A percentile compares a stretch with the other conserved stretches of the same genome.
These are phyloP conservation scores for Gentiana straminea DNA, from an alignment of 257 asterid genomes.

Conservation along the genomic window DNA sequence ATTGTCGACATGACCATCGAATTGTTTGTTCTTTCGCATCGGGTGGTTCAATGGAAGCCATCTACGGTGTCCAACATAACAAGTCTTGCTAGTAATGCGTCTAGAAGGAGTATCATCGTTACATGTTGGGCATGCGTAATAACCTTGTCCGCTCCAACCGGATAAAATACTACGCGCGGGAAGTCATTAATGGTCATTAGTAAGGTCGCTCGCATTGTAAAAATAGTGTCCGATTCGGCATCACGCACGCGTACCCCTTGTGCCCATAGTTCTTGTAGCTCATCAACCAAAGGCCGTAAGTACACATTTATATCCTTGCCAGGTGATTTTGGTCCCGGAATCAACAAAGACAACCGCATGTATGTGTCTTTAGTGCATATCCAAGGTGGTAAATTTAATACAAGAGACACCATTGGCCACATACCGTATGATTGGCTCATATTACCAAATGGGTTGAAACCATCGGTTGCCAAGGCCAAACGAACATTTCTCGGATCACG, in stretches of 20 bases:
- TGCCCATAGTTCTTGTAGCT: not conserved
- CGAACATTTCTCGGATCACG: not conserved
- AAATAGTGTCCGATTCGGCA: not conserved
- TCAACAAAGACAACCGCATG: not conserved
- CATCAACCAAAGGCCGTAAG: not conserved
- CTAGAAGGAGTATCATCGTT: too few species aligned
- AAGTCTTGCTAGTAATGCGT: too few species aligned
- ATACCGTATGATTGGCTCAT: not conserved
- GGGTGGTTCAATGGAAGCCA: not conserved
- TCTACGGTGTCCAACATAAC: not conserved
- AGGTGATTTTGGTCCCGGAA: not conserved
- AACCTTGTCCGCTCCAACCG: too few species aligned
- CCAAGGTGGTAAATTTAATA: not conserved
- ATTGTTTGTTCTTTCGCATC: slow-evolving; percentile 5
- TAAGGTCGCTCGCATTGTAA: not conserved
- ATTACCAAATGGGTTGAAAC: not conserved
- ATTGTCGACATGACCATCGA: slow-evolving; percentile 5
- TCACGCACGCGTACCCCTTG: not conserved
- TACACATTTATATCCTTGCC: not conserved
- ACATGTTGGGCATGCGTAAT: too few species aligned
- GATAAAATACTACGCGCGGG: too few species aligned
- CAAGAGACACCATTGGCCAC: too few species aligned
- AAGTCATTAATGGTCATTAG: not conserved
- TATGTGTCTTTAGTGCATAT: not conserved
- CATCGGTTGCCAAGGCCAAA: not conserved